Percentiles rank a stretch among this genome's conserved stretches.
These are phyloP conservation scores for Cryptococcus amylolentus DNA, from an alignment of 1,284 basidiomycete genomes.

Conservation along the genomic window DNA sequence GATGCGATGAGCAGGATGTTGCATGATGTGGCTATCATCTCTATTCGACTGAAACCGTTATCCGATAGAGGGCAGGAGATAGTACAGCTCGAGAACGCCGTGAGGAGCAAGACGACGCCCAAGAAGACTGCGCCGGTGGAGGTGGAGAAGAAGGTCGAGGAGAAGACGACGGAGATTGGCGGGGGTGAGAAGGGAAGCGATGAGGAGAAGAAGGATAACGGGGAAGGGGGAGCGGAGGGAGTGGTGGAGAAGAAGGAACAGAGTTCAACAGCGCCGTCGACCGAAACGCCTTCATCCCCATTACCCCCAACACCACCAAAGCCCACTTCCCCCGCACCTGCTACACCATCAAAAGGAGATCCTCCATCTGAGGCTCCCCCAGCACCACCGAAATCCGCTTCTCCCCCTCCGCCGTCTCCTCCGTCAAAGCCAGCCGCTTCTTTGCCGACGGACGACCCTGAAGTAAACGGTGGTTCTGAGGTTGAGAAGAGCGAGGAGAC, in stretches of 20 bases:
- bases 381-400: neutral
- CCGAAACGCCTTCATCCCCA: too few relatives aligned
- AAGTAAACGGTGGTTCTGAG: too few relatives aligned
- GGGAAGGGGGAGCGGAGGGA: too few relatives aligned
- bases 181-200: neutral
- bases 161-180: neutral
- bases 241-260: too few relatives aligned
- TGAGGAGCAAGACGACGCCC: conserved; percentile 62
- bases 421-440: too few relatives aligned
- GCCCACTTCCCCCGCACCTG: too few relatives aligned
- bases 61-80: conserved; percentile 58
- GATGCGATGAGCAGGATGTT: conserved; percentile 58
- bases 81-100: conserved; percentile 67
- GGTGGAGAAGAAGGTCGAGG: neutral
- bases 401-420: neutral
- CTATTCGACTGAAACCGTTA: conserved; percentile 63
- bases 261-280: too few relatives aligned
- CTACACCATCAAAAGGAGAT: too few relatives aligned
- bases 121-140: neutral
- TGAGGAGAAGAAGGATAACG: neutral
- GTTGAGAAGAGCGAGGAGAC: neutral
- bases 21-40: conserved; percentile 70
- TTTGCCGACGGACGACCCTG: too few relatives aligned
- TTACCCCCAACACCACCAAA: too few relatives aligned
- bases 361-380: neutral